Conservation (phyloP, 2,329 filamentous ascomycete genomes). For the Talaromyces piceae region DNA sequence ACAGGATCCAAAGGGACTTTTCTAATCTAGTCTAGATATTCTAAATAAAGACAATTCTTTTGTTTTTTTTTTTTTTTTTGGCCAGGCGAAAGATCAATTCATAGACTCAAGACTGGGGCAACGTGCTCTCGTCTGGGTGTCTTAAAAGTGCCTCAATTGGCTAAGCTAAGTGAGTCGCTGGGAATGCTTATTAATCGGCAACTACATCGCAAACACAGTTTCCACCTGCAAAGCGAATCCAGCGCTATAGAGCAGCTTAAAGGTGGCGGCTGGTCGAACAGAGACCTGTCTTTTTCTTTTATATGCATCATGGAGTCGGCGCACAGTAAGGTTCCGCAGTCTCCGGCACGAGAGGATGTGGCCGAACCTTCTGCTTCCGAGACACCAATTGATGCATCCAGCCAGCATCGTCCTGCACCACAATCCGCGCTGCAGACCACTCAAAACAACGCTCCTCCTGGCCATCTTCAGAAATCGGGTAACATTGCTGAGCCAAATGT, state of each 20-base stretch:
- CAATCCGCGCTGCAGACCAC: not conserved
- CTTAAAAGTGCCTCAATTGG: not conserved
- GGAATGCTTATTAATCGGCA: not conserved
- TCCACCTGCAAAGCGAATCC: not conserved
- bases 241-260: not conserved
- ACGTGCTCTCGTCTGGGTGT: no score
- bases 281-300: not conserved
- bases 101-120: no score
- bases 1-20: no score
- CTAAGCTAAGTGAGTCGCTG: not conserved
- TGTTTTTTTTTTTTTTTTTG: no score
- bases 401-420: not conserved
- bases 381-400: slow-evolving; percentile 8
- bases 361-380: slow-evolving; percentile 4
- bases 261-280: not conserved
- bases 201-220: not conserved
- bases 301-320: no score
- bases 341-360: not conserved
- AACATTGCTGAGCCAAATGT: not conserved
- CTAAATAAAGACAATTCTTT: no score
- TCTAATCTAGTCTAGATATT: no score
- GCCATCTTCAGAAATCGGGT: not conserved
- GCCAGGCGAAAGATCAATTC: no score
- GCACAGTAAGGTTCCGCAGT: slow-evolving; percentile 7
- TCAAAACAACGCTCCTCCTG: not conserved